Percentiles rank a stretch among this genome's conserved stretches.
Conservation (phyloP, 2,329 filamentous ascomycete genomes). For the Emmonsia crescens region DNA sequence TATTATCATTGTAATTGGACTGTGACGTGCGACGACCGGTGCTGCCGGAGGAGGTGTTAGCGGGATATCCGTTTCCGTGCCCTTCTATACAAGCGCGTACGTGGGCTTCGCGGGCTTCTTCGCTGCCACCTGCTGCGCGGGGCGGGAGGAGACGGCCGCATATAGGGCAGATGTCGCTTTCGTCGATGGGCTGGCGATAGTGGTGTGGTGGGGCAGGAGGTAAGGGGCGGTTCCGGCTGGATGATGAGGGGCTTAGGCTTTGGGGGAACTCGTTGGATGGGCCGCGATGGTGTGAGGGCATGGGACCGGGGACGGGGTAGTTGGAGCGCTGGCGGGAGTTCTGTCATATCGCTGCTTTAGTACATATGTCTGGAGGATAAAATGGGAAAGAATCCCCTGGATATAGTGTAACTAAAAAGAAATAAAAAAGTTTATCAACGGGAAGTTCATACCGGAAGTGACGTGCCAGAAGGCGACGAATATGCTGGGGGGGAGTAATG, state of each 20-base stretch:
- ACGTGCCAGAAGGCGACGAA: constrained; percentile 7
- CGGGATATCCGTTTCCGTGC: constrained; percentile 13
- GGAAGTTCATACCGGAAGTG: constrained; percentile 4
- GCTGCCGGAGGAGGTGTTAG: neutral
- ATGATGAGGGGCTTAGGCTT: neutral
- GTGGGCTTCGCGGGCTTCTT: constrained; percentile 35
- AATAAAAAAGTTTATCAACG: neutral
- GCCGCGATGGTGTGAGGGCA: constrained; percentile 5
- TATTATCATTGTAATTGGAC: neutral
- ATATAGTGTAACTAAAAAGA: neutral
- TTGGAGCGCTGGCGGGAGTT: constrained; percentile 3
- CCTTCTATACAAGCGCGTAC: constrained; percentile 36
- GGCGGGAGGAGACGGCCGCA: constrained; percentile 33
- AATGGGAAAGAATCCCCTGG: neutral
- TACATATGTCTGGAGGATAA: neutral
- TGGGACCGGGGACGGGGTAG: neutral
- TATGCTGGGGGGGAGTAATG: constrained; percentile 12
- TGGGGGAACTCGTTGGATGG: constrained; percentile 1
- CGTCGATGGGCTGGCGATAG: constrained; percentile 22
- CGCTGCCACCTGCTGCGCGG: constrained; percentile 26
- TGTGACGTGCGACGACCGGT: constrained; percentile 5
- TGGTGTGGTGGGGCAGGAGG: constrained; percentile 2
- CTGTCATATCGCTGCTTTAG: neutral
- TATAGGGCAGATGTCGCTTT: constrained; percentile 38
- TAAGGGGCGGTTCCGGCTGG: constrained; percentile 8